Base-by-base conservation (phyloP, 179 eudicot species). In the Beta lomatogona region DNA sequence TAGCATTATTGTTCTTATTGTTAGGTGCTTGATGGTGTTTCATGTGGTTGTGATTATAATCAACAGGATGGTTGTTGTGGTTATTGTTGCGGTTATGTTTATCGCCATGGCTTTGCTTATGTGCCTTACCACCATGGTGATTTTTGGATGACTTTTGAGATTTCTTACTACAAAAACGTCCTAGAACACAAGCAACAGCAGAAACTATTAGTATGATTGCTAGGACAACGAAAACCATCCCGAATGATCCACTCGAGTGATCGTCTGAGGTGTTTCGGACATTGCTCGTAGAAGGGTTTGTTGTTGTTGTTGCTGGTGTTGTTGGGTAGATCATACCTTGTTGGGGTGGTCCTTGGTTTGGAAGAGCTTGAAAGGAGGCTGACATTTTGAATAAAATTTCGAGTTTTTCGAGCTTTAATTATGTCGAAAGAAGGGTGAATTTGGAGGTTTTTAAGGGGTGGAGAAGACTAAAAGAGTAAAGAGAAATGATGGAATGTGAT, bases 141-240 rank as follows among this genome's bases (percentile, higher is more conserved):
- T 86, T 60, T 15, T 81, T 81, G 79, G 75, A 77, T 16, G 86
- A 79, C 55, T 81, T 81, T 72, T 77, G 78, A 3, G 86, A 50
- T 10, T 83, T 84, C 82, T 88, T 88, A 80, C 81, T 87, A 85
- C 92, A 93, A 55, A 94, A 73, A 77, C 97, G 82, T 44, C 98
- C 97, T 14, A 93, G 63, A 54, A 87, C 86, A 74, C 95, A 91
- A 46, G 97, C 92, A 12, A 89, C 61, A 14, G 89, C 92, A 2
- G 97, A 91, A 0, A 94, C 81, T 13, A 88, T 94, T 8, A 90
- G 72, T 72, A 94, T 91, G 58, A 93, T 88, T 0, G 92, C 98
- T 68, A 93, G 83, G 82, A 91, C 97, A 14, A 94, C 92, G 84
- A 94, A 91, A 16, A 91, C 97, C 60, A 89, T 81, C 12, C 92